These are phyloP conservation scores for Puccinia coronata DNA, from an alignment of 1,284 basidiomycete species.

Conservation along the genomic window DNA sequence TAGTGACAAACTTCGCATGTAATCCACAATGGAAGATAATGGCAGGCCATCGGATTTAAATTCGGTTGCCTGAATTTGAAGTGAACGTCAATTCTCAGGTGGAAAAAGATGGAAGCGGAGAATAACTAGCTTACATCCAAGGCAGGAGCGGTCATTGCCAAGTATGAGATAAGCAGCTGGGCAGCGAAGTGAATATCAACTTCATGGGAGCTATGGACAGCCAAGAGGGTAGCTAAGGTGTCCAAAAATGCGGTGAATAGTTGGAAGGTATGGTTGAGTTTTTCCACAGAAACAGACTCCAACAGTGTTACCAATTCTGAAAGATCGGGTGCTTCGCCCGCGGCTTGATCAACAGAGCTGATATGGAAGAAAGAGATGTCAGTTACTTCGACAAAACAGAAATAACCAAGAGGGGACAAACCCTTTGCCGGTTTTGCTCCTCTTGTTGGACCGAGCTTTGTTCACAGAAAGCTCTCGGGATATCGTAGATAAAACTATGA, in stretches of 20 bases:
- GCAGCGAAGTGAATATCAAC: slow-evolving; percentile 45
- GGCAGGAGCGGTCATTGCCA: slow-evolving; percentile 30
- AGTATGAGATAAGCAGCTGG: slow-evolving; percentile 33
- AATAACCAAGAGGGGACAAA: not conserved
- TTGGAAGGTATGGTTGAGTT: slow-evolving; percentile 37
- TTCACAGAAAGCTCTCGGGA: slow-evolving; percentile 31
- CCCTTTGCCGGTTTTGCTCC: slow-evolving; percentile 39
- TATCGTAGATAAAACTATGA: slow-evolving; percentile 17
- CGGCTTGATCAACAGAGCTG: slow-evolving; percentile 25
- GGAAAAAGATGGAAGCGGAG: not conserved
- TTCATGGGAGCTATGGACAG: slow-evolving; percentile 17
- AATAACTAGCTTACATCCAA: slow-evolving; percentile 26
- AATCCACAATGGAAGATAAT: slow-evolving; percentile 48
- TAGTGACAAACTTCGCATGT: slow-evolving; percentile 41
- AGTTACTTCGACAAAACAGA: not conserved
- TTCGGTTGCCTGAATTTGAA: slow-evolving; percentile 18
- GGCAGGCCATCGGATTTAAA: slow-evolving; percentile 39
- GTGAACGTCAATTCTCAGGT: not conserved
- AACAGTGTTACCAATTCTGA: slow-evolving; percentile 23
- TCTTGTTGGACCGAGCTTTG: slow-evolving; percentile 14
- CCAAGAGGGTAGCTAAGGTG: slow-evolving; percentile 28
- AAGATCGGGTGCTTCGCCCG: slow-evolving; percentile 17
- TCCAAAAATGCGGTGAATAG: slow-evolving; percentile 34
- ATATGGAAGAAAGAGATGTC: not conserved
- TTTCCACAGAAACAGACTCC: slow-evolving; percentile 40